A percentile compares a stretch with the other conserved stretches of the same genome.
Evolutionary conservation across 306 rosid genomes (phyloP).

Genomic region (Gastrolobium bilobum): DNA sequence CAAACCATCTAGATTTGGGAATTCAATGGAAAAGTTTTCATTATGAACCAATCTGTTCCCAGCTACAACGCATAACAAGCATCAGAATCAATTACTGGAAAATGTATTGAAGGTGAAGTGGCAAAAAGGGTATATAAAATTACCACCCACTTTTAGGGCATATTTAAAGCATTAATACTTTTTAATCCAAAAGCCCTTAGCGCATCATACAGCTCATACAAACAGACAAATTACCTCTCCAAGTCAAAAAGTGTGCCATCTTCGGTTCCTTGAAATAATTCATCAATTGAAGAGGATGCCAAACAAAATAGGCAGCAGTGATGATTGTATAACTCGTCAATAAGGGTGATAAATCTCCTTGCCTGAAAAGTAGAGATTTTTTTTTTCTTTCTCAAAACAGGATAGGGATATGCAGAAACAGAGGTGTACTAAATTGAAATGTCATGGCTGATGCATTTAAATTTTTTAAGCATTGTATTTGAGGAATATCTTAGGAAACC

Average conservation of each 20-base stretch:
- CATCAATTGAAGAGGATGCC: constrained; percentile 90
- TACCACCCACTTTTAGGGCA: constrained; percentile 7
- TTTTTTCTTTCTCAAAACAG: constrained; percentile 20
- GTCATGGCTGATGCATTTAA: constrained; percentile 19
- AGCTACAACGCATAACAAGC: constrained; percentile 32
- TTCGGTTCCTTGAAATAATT: constrained; percentile 93
- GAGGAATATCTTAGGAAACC: constrained; percentile 27
- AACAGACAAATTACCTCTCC: constrained; percentile 73
- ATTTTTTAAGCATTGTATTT: constrained; percentile 24
- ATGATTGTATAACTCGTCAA: constrained; percentile 95
- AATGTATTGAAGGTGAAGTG: constrained; percentile 36
- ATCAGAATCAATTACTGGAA: constrained; percentile 20
- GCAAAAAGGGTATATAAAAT: constrained; percentile 16
- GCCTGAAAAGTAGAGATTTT: constrained; percentile 65
- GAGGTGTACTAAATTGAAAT: constrained; percentile 24
- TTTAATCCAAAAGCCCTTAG: constrained; percentile 17
- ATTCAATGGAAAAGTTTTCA: constrained; percentile 15
- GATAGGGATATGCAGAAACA: constrained; percentile 29
- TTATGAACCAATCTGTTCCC: neutral
- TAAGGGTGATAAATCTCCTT: constrained; percentile 87
- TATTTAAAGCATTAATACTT: constrained; percentile 31
- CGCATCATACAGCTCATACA: constrained; percentile 36
- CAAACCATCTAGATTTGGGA: neutral
- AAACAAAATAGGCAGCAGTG: constrained; percentile 82
- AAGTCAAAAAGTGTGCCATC: constrained; percentile 94